Evolutionary conservation across 305 asterid species (phyloP).

Genomic region (Fraxinus latifolia): DNA sequence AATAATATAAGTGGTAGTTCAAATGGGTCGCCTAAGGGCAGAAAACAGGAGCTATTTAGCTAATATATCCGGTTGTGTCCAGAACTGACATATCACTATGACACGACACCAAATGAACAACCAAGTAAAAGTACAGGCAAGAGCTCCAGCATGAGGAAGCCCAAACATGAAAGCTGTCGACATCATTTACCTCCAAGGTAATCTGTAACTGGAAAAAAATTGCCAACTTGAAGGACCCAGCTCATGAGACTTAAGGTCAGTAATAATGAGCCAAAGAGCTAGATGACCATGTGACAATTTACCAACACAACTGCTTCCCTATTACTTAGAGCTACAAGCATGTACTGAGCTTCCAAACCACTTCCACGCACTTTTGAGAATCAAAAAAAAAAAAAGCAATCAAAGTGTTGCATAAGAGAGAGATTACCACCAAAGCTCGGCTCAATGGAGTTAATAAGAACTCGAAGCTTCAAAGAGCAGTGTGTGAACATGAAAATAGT

Average conservation of each 20-base stretch:
- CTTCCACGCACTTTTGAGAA: background rate
- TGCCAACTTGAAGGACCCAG: background rate
- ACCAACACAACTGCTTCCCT: background rate
- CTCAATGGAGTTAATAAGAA: constrained; percentile 4
- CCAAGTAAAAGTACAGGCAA: background rate
- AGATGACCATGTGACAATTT: background rate
- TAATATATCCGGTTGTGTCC: background rate
- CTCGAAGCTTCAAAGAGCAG: constrained; percentile 22
- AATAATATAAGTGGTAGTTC: background rate
- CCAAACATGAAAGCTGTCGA: background rate
- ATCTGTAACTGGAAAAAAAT: background rate
- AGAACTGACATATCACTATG: background rate
- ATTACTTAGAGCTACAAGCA: background rate
- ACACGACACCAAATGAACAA: background rate
- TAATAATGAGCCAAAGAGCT: background rate
- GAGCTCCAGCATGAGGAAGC: background rate
- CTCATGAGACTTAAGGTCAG: background rate
- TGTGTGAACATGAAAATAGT: constrained; percentile 4
- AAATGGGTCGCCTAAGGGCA: background rate
- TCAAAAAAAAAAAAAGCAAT: background rate
- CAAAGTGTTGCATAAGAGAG: constrained; percentile 14
- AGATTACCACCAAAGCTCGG: constrained; percentile 4
- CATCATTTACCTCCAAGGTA: background rate
- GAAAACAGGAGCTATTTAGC: background rate
- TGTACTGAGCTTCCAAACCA: background rate